These are phyloP conservation scores for Trametes meyenii DNA, from an alignment of 768 basidiomycete genomes.

Conservation along the genomic window DNA sequence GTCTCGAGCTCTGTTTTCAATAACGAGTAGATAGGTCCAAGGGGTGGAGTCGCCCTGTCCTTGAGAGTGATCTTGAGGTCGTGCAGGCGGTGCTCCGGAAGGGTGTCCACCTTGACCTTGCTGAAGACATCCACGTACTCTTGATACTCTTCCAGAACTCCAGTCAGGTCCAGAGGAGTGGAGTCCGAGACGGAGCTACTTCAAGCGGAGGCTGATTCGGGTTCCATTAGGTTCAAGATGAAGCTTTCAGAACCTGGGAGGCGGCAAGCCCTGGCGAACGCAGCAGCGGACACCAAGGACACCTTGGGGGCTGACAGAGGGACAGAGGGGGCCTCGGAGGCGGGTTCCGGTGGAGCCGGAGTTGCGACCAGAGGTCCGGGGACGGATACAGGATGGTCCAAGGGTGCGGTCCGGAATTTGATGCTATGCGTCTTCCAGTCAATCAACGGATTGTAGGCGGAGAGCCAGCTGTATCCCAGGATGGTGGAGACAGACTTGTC, in stretches of 20 bases:
- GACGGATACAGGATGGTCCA: not conserved
- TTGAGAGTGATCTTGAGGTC: not conserved
- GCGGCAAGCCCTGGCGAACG: conserved; percentile 1
- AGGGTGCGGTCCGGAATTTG: not conserved
- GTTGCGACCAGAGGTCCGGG: not conserved
- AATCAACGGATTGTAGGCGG: conserved; percentile 29
- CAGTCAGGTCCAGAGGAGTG: conserved; percentile 4
- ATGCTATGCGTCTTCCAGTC: conserved; percentile 21
- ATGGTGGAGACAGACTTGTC: conserved; percentile 13
- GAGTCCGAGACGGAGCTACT: not conserved
- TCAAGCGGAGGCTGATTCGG: not conserved
- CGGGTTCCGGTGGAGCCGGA: not conserved
- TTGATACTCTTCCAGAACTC: conserved; percentile 20
- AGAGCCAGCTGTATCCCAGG: conserved; percentile 21
- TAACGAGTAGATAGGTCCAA: not conserved
- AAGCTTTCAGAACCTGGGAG: conserved; percentile 1
- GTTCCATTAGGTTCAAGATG: not conserved
- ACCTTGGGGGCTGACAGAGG: conserved; percentile 2
- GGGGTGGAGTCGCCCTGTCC: not conserved
- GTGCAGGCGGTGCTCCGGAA: not conserved
- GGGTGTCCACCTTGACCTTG: conserved; percentile 4
- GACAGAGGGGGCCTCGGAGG: not conserved
- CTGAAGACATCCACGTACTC: conserved; percentile 24
- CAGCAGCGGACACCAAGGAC: conserved; percentile 13
- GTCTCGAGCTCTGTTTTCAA: not conserved